Conservation (phyloP, 495 filamentous ascomycete genomes). For the Aspergillus campestris region DNA sequence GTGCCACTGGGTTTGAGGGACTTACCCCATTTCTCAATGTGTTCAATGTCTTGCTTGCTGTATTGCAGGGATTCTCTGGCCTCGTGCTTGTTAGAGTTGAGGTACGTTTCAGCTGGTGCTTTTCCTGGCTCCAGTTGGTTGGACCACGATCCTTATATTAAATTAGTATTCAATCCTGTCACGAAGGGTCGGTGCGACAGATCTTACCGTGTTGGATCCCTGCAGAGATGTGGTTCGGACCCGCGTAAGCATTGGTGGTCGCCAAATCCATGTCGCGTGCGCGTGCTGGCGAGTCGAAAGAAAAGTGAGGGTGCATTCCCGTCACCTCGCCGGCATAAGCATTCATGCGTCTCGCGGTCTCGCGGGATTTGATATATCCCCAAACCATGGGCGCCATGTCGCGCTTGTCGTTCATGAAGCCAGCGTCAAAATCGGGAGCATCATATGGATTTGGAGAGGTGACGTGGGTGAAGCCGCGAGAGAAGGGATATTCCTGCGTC, state of each 20-base stretch:
- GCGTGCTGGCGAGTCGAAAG: constrained; percentile 56
- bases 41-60: constrained; percentile 54
- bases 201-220: constrained; percentile 58
- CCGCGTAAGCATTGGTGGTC: constrained; percentile 66
- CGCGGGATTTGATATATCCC: constrained; percentile 80
- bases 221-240: constrained; percentile 63
- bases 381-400: constrained; percentile 82
- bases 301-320: constrained; percentile 53
- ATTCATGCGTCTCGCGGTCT: constrained; percentile 71
- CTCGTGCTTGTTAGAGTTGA: constrained; percentile 45
- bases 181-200: too few species aligned
- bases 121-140: constrained; percentile 39
- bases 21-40: constrained; percentile 68
- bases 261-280: constrained; percentile 65
- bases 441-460: constrained; percentile 63
- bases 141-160: constrained; percentile 30
- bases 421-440: constrained; percentile 69
- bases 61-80: constrained; percentile 59
- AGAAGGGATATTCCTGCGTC: constrained; percentile 62
- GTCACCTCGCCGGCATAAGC: constrained; percentile 72
- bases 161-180: not conserved
- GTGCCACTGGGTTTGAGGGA: not conserved
- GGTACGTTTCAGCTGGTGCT: constrained; percentile 32
- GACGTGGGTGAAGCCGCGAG: constrained; percentile 65
- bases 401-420: constrained; percentile 79